Conservation (phyloP, 352 stramenopile species). For the Lagenidium sp. region DNA sequence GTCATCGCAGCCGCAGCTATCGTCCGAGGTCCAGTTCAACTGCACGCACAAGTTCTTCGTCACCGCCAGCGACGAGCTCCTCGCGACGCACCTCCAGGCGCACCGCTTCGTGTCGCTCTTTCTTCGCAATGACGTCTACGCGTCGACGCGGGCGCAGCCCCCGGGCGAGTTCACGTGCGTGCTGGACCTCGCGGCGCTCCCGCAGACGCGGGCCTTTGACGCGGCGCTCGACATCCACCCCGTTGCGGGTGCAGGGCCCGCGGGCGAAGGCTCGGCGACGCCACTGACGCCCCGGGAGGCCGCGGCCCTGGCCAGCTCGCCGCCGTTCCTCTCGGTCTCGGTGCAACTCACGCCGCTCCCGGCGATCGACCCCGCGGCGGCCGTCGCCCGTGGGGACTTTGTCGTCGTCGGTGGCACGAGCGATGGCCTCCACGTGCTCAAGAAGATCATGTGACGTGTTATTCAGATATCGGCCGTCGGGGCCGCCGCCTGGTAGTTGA, state of each 20-base stretch:
- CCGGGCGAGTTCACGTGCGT: conserved; percentile 43
- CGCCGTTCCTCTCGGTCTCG: conserved; percentile 44
- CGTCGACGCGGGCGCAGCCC: conserved; percentile 33
- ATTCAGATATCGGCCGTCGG: conserved; percentile 54
- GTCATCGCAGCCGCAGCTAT: background rate
- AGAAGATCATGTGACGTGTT: conserved; percentile 28
- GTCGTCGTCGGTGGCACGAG: conserved; percentile 26
- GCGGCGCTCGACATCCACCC: conserved; percentile 38
- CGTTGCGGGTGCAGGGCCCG: conserved; percentile 13
- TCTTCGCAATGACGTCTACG: conserved; percentile 68
- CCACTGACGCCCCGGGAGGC: conserved; percentile 57
- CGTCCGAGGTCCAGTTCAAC: conserved; percentile 33
- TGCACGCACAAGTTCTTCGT: conserved; percentile 60
- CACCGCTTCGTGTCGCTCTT: conserved; percentile 26
- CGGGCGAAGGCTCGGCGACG: too few relatives aligned
- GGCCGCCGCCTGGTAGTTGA: conserved; percentile 47
- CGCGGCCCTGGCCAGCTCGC: conserved; percentile 17
- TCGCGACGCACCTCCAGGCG: conserved; percentile 23
- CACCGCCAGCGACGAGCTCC: conserved; percentile 15
- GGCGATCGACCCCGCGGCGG: conserved; percentile 27
- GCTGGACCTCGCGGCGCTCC: conserved; percentile 24
- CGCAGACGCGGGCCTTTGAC: conserved; percentile 25
- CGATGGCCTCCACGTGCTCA: conserved; percentile 45
- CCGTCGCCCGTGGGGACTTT: conserved; percentile 24
- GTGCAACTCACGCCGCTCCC: conserved; percentile 30